Base-by-base conservation (phyloP, 257 asterid species). In the Solanum pimpinellifolium region DNA sequence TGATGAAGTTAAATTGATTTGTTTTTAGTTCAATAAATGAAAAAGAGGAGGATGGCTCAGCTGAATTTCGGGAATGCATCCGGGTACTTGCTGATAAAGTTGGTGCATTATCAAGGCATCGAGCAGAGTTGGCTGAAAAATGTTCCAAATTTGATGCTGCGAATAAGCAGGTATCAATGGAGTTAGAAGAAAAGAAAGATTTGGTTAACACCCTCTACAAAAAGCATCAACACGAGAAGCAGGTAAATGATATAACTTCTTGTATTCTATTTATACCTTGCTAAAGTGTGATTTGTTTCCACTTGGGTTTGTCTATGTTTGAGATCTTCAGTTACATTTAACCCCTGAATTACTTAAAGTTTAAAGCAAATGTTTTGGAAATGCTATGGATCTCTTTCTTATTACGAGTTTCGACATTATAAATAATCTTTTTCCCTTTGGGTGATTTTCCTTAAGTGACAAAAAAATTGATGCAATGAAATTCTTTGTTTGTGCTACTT, bases 181-280 rank as follows among this genome's bases (percentile, higher is more conserved):
- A 96, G 88, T 88, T 96, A 65, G 98, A 93, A 80, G 99, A 97
- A 88, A 96, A 97, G 92, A 94, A 93, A 90, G 98, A 95, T 88
- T 85, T 93, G 91, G 92, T 94, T 60, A 94, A 88, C 91, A 90
- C 96, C 3, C 98, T 97, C 73, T 97, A 97, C 88, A 70, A 89
- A 56, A 96, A 96, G 92, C 97, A 93, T 93, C 98, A 95, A 89
- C 96, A 87, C 39, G 99, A 97, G 91, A 97, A 97, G 91, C 99
- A 97, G 99, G 99, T 94, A 88, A 86, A 23, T 3, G 13, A 78
- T 11, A 39, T 52, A 20, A 66, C 85, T 42, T 41, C 70, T 74
- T 29, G 65, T 59, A 73, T 60, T 41, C 66, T n/a, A 41, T 52
- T 56, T 27, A 76, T 37, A 85, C 33, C 21, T 68, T 68, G 25